Conservation (phyloP, 208 protist species). For the Trypanosoma avium region DNA sequence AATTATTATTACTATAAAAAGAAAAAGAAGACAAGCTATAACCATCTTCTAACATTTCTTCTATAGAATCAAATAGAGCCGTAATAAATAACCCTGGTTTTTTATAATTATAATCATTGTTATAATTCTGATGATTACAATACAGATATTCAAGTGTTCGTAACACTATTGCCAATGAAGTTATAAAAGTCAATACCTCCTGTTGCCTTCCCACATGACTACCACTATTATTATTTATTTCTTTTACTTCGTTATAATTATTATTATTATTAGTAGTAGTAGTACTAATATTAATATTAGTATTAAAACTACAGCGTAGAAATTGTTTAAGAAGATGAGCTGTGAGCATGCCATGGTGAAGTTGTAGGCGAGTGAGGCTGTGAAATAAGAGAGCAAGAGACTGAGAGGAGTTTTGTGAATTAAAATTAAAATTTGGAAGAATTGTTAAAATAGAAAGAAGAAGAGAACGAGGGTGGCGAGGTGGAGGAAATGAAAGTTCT, state of each 20-base stretch:
- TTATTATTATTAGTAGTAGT: not conserved
- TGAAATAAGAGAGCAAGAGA: conserved; percentile 28
- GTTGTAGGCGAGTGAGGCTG: conserved; percentile 35
- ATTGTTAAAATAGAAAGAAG: conserved; percentile 28
- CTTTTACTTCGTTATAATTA: too few relatives aligned
- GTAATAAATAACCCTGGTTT: not conserved
- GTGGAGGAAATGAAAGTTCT: conserved; percentile 14
- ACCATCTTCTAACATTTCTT: conserved; percentile 5
- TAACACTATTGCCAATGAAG: conserved; percentile 10
- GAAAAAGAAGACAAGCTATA: not conserved
- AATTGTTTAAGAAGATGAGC: conserved; percentile 42
- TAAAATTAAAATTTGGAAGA: conserved; percentile 19
- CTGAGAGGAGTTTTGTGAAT: conserved; percentile 17
- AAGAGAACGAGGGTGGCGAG: conserved; percentile 12
- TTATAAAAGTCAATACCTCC: too few relatives aligned
- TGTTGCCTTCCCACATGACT: too few relatives aligned
- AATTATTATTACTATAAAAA: not conserved
- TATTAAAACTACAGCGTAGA: conserved; percentile 25
- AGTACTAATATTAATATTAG: not conserved
- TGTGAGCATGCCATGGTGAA: conserved; percentile 38
- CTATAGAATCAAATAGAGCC: conserved; percentile 11
- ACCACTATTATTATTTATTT: too few relatives aligned
- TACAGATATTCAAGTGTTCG: not conserved
- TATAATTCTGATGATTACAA: too few relatives aligned
- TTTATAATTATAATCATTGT: too few relatives aligned